phyloP scores from a whole-genome alignment of 2,329 filamentous ascomycete genomes.

The Colletotrichum graminicola region DNA sequence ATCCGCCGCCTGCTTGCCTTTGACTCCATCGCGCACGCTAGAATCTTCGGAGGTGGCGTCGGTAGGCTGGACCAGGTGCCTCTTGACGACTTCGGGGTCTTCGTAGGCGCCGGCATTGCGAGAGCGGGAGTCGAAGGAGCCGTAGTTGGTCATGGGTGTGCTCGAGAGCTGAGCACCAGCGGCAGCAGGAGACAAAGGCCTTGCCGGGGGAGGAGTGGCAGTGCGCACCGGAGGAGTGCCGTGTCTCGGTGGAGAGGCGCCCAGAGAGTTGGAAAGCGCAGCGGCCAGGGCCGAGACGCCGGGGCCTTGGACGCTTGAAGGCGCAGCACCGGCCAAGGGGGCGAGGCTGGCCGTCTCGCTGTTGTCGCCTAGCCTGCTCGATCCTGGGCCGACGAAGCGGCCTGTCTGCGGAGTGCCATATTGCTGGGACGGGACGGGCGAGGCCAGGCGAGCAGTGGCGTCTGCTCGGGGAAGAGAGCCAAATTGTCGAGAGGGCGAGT shows the following conservation, averaged over 20 bases:
- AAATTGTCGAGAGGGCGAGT: conserved; percentile 55
- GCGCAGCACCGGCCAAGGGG: conserved; percentile 73
- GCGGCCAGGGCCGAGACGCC: conserved; percentile 90
- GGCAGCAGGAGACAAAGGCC: conserved; percentile 57
- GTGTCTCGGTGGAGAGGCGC: conserved; percentile 76
- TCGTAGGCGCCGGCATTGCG: conserved; percentile 73
- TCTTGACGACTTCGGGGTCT: conserved; percentile 90
- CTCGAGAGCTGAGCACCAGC: conserved; percentile 59
- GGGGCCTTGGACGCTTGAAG: conserved; percentile 76
- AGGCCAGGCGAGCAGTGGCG: conserved; percentile 71
- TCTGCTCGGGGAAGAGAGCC: conserved; percentile 67
- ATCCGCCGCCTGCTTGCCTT: conserved; percentile 67
- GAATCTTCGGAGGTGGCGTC: conserved; percentile 64
- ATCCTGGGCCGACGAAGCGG: conserved; percentile 57
- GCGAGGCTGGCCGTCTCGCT: conserved; percentile 65
- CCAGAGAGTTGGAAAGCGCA: conserved; percentile 82
- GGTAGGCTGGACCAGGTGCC: conserved; percentile 83
- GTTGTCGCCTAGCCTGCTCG: conserved; percentile 45
- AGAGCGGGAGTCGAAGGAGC: conserved; percentile 82
- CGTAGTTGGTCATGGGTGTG: conserved; percentile 78
- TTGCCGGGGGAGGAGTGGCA: conserved; percentile 62
- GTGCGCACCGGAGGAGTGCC: conserved; percentile 73
- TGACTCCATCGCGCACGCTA: conserved; percentile 57
- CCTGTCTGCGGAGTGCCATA: conserved; percentile 56
- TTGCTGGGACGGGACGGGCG: conserved; percentile 62